Conservation (phyloP, 441 rosid species). For the Brassica hybrid region DNA sequence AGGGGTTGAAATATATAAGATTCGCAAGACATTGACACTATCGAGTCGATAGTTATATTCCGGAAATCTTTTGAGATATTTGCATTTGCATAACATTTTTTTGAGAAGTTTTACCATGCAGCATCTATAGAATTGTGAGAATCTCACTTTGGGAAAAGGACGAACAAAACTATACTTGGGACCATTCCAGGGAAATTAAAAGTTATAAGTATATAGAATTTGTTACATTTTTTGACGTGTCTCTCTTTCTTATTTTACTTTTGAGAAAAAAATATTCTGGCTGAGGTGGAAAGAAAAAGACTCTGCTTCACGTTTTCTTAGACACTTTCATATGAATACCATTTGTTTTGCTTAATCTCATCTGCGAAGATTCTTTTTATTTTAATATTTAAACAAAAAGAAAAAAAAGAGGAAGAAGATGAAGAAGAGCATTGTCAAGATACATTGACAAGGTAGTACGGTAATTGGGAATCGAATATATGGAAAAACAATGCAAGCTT, state of each 20-base stretch:
- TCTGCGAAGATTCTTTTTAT: neutral
- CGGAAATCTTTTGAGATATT: too few relatives aligned
- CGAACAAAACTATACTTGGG: neutral
- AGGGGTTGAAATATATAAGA: neutral
- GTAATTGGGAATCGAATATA: too few relatives aligned
- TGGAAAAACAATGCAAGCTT: too few relatives aligned
- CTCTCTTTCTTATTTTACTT: neutral
- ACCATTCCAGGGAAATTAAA: too few relatives aligned
- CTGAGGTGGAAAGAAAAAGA: conserved; percentile 27
- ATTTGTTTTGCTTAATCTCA: neutral
- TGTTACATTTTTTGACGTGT: neutral
- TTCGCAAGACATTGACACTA: too few relatives aligned
- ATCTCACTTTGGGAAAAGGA: conserved; percentile 2
- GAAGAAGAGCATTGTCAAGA: too few relatives aligned
- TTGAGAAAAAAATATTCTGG: conserved; percentile 3
- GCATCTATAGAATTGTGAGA: neutral
- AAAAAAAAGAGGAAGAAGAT: neutral
- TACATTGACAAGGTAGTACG: too few relatives aligned
- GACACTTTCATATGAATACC: neutral
- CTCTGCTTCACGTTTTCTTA: conserved; percentile 1
- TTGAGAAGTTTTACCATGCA: neutral
- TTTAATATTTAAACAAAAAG: too few relatives aligned
- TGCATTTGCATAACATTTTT: neutral
- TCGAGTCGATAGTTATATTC: too few relatives aligned
- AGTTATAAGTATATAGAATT: too few relatives aligned